Conservation (phyloP, 73 alveolate species). For the Paraurostyla sp. region DNA sequence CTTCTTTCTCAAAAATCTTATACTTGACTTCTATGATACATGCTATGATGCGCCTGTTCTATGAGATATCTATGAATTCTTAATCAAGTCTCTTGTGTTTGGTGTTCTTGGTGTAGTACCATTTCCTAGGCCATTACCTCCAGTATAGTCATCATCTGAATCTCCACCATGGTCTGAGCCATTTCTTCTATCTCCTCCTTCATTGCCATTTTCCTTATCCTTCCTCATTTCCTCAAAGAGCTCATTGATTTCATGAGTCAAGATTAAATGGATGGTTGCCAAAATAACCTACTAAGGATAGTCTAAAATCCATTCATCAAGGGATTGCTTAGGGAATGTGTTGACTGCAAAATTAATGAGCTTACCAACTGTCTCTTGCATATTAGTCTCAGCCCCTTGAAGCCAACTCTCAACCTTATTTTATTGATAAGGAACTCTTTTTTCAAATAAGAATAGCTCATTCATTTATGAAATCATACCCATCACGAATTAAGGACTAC, state of each 20-base stretch:
- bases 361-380: slow-evolving; percentile 81
- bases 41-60: slow-evolving; percentile 23
- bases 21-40: slow-evolving; percentile 46
- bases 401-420: slow-evolving; percentile 72
- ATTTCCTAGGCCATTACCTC: slow-evolving; percentile 32
- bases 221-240: slow-evolving; percentile 74
- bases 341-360: slow-evolving; percentile 71
- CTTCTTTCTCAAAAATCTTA: slow-evolving; percentile 10
- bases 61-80: slow-evolving; percentile 48
- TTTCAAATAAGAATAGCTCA: slow-evolving; percentile 78
- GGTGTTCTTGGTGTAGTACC: slow-evolving; percentile 74
- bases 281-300: slow-evolving; percentile 76
- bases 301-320: slow-evolving; percentile 86
- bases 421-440: slow-evolving; percentile 52
- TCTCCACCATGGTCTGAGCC: slow-evolving; percentile 43
- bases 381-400: slow-evolving; percentile 71
- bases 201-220: slow-evolving; percentile 25
- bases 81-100: slow-evolving; percentile 72
- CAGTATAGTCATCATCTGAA: slow-evolving; percentile 48
- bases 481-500: slow-evolving; percentile 51
- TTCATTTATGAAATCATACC: slow-evolving; percentile 76
- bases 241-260: slow-evolving; percentile 84
- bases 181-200: background rate
- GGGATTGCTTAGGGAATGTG: slow-evolving; percentile 79
- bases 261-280: slow-evolving; percentile 79